Base-by-base conservation (phyloP, 83 land plant genomes). In the Thuja plicata region DNA sequence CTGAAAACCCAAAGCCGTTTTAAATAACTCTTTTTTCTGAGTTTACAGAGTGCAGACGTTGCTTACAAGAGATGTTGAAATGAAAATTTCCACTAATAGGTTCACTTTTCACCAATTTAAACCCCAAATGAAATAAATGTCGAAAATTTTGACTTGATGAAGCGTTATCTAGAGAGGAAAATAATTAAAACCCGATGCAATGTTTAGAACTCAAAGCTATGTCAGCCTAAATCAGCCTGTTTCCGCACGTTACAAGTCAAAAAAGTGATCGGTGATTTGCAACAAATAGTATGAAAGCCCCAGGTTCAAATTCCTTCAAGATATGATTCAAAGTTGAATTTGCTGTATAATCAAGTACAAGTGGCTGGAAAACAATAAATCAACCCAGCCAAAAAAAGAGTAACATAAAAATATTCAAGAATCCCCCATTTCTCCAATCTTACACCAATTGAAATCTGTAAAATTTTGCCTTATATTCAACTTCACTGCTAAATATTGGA, bases 401-500 rank as follows among this genome's bases (percentile, higher is more conserved):
- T 27, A 7, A 62, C 0, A 60, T 60, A 7, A 24, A 21, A 5
- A 5, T 46, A 10, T 50, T 11, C 54, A 27, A 66, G n/a, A 9
- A 8, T 24, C 30, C 71, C 71, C 71, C 37, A 50, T 71, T 78
- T 77, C 19, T 48, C 45, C 90, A 88, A 8, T 89, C 35, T 62
- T 40, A 66, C 15, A 89, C 76, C 27, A 55, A 38, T 60, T 62
- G n/a, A 21, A 62, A 62, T 21, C 27, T 66, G 27, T 27, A 24
- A 66, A 60, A 60, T 0, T 5, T 21, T 24, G 0, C 10, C 30
- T 27, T 66, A 8, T 27, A 24, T 24, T 24, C 71, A 66, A 27
- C 27, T 7, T 27, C n/a, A 27, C 8, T 27, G n/a, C 71, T 24
- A 66, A 66, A 27, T 27, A 27, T 24, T 8, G 30, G 27, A 66